Percentiles rank a stretch among this genome's conserved stretches.
Conservation (phyloP, 805 yeast species). For the Soucietia sequanensis region DNA sequence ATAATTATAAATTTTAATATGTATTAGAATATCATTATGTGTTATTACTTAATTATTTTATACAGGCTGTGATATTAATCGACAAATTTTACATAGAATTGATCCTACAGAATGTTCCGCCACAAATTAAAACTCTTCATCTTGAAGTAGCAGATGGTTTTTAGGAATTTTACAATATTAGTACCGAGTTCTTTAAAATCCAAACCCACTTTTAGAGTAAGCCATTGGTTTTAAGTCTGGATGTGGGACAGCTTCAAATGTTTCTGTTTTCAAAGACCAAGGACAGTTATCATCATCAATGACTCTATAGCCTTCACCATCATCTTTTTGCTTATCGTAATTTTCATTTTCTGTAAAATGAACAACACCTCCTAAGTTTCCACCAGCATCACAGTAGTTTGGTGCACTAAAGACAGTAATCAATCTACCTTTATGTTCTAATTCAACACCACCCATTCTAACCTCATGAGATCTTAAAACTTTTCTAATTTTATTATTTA, state of each 20-base stretch:
- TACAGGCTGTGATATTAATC: too few species aligned
- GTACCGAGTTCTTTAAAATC: slow-evolving; percentile 26
- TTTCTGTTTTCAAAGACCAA: slow-evolving; percentile 50
- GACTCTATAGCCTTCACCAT: slow-evolving; percentile 41
- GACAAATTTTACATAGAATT: too few species aligned
- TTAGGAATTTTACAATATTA: too few species aligned
- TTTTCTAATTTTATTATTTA: slow-evolving; percentile 67
- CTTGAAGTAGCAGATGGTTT: too few species aligned
- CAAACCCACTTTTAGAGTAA: slow-evolving; percentile 52
- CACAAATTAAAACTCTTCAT: too few species aligned
- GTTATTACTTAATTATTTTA: too few species aligned
- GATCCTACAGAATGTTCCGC: too few species aligned
- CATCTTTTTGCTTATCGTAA: slow-evolving; percentile 45
- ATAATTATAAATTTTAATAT: too few species aligned
- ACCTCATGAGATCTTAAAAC: slow-evolving; percentile 95
- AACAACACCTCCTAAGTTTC: slow-evolving; percentile 87
- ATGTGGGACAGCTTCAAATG: slow-evolving; percentile 82
- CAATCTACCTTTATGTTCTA: slow-evolving; percentile 81
- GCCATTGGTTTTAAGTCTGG: slow-evolving; percentile 96
- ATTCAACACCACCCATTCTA: slow-evolving; percentile 84
- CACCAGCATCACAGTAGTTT: slow-evolving; percentile 90
- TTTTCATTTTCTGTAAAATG: slow-evolving; percentile 54
- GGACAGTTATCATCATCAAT: slow-evolving; percentile 40
- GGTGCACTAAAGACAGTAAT: slow-evolving; percentile 98
- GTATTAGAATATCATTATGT: too few species aligned